Conservation (phyloP, 1,139 yeast species). For the Yamadazyma triangularis region DNA sequence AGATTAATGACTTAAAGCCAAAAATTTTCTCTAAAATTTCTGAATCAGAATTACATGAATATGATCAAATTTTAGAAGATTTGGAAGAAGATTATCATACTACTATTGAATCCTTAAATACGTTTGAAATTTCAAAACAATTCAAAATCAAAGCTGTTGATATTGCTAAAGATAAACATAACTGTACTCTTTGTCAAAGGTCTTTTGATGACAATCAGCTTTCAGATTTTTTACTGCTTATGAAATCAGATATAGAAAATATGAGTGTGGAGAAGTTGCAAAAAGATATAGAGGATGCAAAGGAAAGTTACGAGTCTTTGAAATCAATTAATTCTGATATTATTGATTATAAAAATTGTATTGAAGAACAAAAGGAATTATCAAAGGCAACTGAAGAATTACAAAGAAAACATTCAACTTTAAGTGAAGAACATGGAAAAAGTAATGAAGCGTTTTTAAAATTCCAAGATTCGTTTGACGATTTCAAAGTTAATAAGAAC, state of each 20-base stretch:
- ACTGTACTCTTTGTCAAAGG: slow-evolving; percentile 65
- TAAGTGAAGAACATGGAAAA: too few relatives aligned
- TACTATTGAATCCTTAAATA: slow-evolving; percentile 58
- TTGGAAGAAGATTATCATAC: slow-evolving; percentile 58
- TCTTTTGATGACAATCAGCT: slow-evolving; percentile 45
- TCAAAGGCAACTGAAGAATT: slow-evolving; percentile 3
- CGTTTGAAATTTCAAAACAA: slow-evolving; percentile 59
- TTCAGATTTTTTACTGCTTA: slow-evolving; percentile 27
- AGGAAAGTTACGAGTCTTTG: slow-evolving; percentile 23
- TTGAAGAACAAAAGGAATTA: slow-evolving; percentile 5
- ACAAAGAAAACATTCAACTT: background rate
- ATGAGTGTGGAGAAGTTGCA: slow-evolving; percentile 34
- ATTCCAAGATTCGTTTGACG: slow-evolving; percentile 9
- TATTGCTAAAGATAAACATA: slow-evolving; percentile 49
- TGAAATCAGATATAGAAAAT: slow-evolving; percentile 32
- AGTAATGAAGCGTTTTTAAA: slow-evolving; percentile 1
- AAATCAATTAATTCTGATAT: slow-evolving; percentile 27
- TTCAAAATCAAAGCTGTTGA: slow-evolving; percentile 63
- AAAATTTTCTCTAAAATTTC: slow-evolving; percentile 26
- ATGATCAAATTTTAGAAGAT: slow-evolving; percentile 45
- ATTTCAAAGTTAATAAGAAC: slow-evolving; percentile 8
- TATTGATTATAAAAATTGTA: slow-evolving; percentile 16
- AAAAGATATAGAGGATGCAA: slow-evolving; percentile 27
- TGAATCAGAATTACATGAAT: slow-evolving; percentile 47
- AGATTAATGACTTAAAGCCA: slow-evolving; percentile 13